Evolutionary conservation across 176 grass and related monocot species (phyloP), one percentile per base, ranked within the genome.

Genomic region (Musa beccarii): DNA sequence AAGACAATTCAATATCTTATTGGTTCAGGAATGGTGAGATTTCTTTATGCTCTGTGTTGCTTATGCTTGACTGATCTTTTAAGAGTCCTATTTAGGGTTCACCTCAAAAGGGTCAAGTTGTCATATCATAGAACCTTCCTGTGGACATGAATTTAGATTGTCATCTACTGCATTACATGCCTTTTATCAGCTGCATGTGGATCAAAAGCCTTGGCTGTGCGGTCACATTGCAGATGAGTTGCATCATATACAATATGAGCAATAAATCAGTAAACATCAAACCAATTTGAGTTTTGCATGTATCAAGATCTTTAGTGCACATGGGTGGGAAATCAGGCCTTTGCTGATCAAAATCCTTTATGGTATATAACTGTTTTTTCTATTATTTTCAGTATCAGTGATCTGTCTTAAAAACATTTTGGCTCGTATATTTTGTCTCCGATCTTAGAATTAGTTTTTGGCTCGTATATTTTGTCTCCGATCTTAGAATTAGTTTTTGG

Each of bases 1-100:
- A 96, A 93, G 81, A 96, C 93, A 70, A 90, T 96, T 70, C 93
- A 92, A 59, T 92, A 96, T 88, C 85, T 96, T 65, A 96, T 96
- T 83, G 89, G 93, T 74, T 92, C 89, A 70, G 93, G 93, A 86
- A 96, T 96, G 93, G 93, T 87, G 89, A 88, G 11, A 12, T 83
- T 52, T 78, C 53, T 67, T 68, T 5, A 74, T 11, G 19, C 75
- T 5, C 53, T 68, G 53, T 85, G 59, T 22, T 68, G 7, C 7
- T 17, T 78, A 70, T n/a, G n/a, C 76, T 68, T 57, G 71, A 52
- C 21, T 65, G 10, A 61, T 61, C 57, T 61, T 61, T 61, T 61
- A 19, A 61, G 57, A 20, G 20, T 19, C 17, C 19, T 57, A 16
- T 57, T 57, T 57, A 17, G 54, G 12, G 17, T 17, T 57, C 54